Percentiles rank a stretch among this genome's conserved stretches.
phyloP scores from a whole-genome alignment of 306 rosid genomes.

The Vigna angularis region DNA sequence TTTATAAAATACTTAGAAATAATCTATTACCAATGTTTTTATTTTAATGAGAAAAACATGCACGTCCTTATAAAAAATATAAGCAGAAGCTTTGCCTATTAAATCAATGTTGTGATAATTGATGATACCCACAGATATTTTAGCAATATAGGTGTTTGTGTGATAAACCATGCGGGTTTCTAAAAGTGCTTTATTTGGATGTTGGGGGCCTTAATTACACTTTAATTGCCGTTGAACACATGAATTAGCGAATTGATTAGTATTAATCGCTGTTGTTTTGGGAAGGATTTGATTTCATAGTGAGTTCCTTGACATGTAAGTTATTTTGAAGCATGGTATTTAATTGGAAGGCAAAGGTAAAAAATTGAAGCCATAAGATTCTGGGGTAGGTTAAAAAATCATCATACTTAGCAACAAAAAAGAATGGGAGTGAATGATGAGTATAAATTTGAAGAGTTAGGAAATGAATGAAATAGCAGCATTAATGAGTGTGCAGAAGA shows the following conservation, averaged over 20 bases:
- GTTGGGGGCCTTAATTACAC: conserved; percentile 24
- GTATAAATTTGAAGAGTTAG: conserved; percentile 16
- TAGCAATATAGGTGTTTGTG: no score
- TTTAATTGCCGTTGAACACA: conserved; percentile 28
- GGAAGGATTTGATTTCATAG: conserved; percentile 20
- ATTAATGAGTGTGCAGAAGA: conserved; percentile 37
- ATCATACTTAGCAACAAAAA: background rate
- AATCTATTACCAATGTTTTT: no score
- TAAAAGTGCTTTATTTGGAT: conserved; percentile 25
- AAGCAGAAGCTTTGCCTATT: no score
- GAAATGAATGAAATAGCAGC: conserved; percentile 35
- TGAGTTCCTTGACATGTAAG: background rate
- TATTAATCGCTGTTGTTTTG: background rate
- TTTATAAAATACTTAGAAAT: no score
- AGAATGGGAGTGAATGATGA: background rate
- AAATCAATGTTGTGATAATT: no score
- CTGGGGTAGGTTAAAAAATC: conserved; percentile 14
- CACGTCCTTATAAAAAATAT: no score
- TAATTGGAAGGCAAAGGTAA: conserved; percentile 24
- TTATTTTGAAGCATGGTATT: conserved; percentile 6
- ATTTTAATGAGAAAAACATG: no score
- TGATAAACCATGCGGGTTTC: background rate
- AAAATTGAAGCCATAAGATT: background rate
- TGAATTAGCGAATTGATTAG: conserved; percentile 29
- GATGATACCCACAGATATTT: no score